Evolutionary conservation across 2,329 filamentous ascomycete genomes (phyloP), one percentile per base, ranked within the genome.

Genomic region (Nothopassalora personata): DNA sequence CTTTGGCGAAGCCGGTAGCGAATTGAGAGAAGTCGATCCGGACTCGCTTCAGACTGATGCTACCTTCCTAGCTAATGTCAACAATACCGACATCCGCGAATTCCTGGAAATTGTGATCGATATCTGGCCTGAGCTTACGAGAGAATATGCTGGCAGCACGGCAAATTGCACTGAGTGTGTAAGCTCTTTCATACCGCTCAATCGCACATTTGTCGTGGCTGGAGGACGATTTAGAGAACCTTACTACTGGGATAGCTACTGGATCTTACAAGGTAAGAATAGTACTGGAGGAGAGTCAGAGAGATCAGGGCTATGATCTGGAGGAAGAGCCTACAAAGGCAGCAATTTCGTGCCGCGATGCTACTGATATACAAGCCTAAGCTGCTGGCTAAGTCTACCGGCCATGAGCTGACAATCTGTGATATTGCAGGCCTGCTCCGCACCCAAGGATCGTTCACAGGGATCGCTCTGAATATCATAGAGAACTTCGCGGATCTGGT

Each of bases 401-500:
- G 15, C 15, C 36, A 13, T 13, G 2, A 18, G 23, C 43, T 55
- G 43, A 55, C 23, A 15, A 10, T 5, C 13, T 19, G 1, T 8
- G 50, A 88, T 52, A 66, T 88, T 50, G 82, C 86, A 72, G 86
- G 86, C 27, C 76, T 89, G 27, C 73, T 88, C 34, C 80, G 86
- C 50, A 88, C 85, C 0, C 80, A 83, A 15, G 86, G 86, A 39
- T 80, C 80, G 48, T 88, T 87, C 62, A 81, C 81, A 6, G 72
- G 82, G 34, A 86, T 88, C 60, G 82, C 85, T 4, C 80, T 79
- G 68, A 87, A 88, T 71, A 86, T 84, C 31, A 86, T 88, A 61
- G 84, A 88, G 67, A 89, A 89, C 69, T 88, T 88, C 65, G 74
- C 88, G 10, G 86, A 88, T 65, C 77, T 88, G 39, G 80, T 89